These are phyloP conservation scores for Fusarium mexicanum DNA, from an alignment of 2,329 filamentous ascomycete species.

Conservation along the genomic window DNA sequence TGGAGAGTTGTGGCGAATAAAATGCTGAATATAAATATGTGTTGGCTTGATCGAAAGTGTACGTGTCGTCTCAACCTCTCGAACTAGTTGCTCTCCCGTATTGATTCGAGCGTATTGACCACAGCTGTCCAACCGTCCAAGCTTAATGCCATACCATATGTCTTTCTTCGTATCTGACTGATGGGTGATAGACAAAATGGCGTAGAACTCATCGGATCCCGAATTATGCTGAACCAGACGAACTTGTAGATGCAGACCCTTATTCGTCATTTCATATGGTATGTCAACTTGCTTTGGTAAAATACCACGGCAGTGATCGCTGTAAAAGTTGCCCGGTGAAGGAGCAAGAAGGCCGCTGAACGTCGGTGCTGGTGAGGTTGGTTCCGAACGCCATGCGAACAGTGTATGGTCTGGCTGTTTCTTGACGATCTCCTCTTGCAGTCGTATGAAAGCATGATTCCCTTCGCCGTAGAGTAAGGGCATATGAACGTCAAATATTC, in stretches of 20 bases:
- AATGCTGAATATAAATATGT: conserved; percentile 12
- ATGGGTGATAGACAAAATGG: neutral
- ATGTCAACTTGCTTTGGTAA: neutral
- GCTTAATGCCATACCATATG: conserved; percentile 1
- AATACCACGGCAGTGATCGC: neutral
- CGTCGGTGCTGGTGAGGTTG: neutral
- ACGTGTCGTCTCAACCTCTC: neutral
- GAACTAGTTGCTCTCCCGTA: neutral
- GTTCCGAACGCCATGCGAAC: conserved; percentile 2
- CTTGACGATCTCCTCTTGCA: conserved; percentile 40
- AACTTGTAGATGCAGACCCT: conserved; percentile 4
- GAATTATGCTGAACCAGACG: neutral
- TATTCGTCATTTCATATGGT: conserved; percentile 20
- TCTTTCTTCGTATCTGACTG: neutral
- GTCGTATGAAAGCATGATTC: conserved; percentile 32
- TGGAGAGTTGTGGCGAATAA: neutral
- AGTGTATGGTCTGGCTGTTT: conserved; percentile 1
- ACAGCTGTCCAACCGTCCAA: neutral
- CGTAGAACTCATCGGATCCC: neutral
- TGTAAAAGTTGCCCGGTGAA: neutral
- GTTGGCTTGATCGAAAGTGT: neutral
- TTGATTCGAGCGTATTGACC: conserved; percentile 12
- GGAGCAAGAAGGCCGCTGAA: conserved; percentile 19
- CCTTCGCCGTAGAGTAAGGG: conserved; percentile 45
- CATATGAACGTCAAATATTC: conserved; percentile 46